phyloP scores from a whole-genome alignment of 805 yeast genomes.

The Clavispora fructus region DNA sequence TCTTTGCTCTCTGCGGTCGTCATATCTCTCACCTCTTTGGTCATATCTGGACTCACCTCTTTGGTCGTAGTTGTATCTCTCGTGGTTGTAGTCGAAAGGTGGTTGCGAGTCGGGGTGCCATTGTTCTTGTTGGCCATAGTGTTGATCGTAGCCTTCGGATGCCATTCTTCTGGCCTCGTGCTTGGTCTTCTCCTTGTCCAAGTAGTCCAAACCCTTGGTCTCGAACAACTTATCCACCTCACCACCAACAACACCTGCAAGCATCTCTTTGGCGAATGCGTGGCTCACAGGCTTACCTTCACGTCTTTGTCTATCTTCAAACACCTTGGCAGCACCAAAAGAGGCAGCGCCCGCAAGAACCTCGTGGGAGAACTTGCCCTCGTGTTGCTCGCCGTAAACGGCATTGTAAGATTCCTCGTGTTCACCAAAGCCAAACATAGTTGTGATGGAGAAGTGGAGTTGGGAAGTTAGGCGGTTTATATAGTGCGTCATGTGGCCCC shows the following conservation, averaged over 20 bases:
- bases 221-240: constrained; percentile 31
- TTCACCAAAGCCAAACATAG: constrained; percentile 17
- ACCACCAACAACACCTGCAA: constrained; percentile 27
- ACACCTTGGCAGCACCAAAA: constrained; percentile 26
- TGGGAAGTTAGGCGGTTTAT: not conserved
- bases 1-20: not conserved
- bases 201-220: constrained; percentile 29
- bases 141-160: constrained; percentile 20
- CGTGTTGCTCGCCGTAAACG: constrained; percentile 26
- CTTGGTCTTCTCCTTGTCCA: constrained; percentile 22
- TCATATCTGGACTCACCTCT: not conserved
- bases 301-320: constrained; percentile 27
- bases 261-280: constrained; percentile 24
- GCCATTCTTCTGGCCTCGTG: constrained; percentile 20
- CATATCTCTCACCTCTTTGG: not conserved
- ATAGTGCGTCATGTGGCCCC: not conserved
- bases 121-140: constrained; percentile 21
- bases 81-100: constrained; percentile 22
- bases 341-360: constrained; percentile 30
- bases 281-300: constrained; percentile 30
- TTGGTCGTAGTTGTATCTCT: constrained; percentile 18
- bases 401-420: constrained; percentile 21
- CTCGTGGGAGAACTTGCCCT: constrained; percentile 28
- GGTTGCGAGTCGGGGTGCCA: constrained; percentile 25
- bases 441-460: not conserved